A percentile compares a stretch with the other conserved stretches of the same genome.
These are phyloP conservation scores for Cladobotryum protrusum DNA, from an alignment of 2,329 filamentous ascomycete species.

Conservation along the genomic window DNA sequence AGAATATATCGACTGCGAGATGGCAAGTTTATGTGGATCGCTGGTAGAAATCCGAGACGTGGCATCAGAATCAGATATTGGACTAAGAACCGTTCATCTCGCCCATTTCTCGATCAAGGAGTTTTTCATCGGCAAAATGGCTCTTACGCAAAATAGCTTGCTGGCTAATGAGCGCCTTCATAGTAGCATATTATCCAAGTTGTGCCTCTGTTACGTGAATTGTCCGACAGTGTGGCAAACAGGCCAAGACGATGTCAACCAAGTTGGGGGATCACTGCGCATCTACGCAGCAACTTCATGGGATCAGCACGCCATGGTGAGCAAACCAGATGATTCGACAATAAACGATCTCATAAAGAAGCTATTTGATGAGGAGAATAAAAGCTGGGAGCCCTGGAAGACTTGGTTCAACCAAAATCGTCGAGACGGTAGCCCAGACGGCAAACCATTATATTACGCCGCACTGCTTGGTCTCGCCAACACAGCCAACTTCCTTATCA, in stretches of 20 bases:
- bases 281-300: slow-evolving; percentile 3
- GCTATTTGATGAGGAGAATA: background rate
- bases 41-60: slow-evolving; percentile 22
- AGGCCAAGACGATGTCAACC: background rate
- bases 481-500: background rate
- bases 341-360: background rate
- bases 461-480: background rate
- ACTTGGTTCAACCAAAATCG: background rate
- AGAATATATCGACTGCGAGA: slow-evolving; percentile 23
- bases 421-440: background rate
- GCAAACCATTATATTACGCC: slow-evolving; percentile 1
- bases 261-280: background rate
- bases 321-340: background rate
- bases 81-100: slow-evolving; percentile 7
- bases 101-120: slow-evolving; percentile 17
- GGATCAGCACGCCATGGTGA: background rate
- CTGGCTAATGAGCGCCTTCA: slow-evolving; percentile 1
- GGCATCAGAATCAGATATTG: fast-evolving
- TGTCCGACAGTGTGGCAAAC: background rate
- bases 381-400: background rate
- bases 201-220: slow-evolving; percentile 5
- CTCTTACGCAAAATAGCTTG: background rate
- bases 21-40: slow-evolving; percentile 23
- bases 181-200: background rate
- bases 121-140: slow-evolving; percentile 11